These are phyloP conservation scores for Suhomyces wounanorum DNA, from an alignment of 1,139 yeast genomes.

Conservation along the genomic window DNA sequence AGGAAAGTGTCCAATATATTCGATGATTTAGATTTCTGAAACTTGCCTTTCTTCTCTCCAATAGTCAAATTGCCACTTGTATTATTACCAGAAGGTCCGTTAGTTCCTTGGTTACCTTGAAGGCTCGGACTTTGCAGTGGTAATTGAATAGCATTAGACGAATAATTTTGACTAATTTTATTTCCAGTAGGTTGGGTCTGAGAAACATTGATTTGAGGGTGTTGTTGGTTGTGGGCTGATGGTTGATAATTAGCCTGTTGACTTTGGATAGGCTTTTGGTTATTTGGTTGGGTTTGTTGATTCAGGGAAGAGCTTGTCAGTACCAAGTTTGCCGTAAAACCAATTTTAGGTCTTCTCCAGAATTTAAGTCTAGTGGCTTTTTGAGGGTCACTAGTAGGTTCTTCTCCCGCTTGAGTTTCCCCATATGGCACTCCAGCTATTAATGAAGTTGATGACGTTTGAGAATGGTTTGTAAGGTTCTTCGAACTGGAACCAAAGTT, in stretches of 20 bases:
- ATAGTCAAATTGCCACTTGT: slow-evolving; percentile 1
- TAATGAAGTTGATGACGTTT: slow-evolving; percentile 18
- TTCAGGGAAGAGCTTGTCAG: slow-evolving; percentile 6
- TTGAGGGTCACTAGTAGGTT: slow-evolving; percentile 42
- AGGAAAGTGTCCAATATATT: slow-evolving; percentile 47
- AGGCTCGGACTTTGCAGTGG: slow-evolving; percentile 14
- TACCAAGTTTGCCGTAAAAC: slow-evolving; percentile 18
- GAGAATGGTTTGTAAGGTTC: slow-evolving; percentile 1
- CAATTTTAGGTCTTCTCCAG: slow-evolving; percentile 54
- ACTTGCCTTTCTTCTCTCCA: slow-evolving; percentile 17
- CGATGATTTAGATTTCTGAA: slow-evolving; percentile 50
- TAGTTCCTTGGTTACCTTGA: slow-evolving; percentile 3
- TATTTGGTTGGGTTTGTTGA: background rate
- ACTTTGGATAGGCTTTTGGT: background rate
- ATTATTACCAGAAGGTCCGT: slow-evolving; percentile 8
- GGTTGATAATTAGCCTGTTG: slow-evolving; percentile 3
- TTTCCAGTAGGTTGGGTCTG: slow-evolving; percentile 4
- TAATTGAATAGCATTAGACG: slow-evolving; percentile 19
- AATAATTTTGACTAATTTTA: slow-evolving; percentile 20
- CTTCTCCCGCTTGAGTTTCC: slow-evolving; percentile 19
- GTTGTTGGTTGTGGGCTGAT: slow-evolving; percentile 1
- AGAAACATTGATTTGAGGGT: slow-evolving; percentile 4
- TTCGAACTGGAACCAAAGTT: slow-evolving; percentile 5
- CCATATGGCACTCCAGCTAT: slow-evolving; percentile 21
- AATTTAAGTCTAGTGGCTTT: slow-evolving; percentile 52